A percentile compares a stretch with the other conserved stretches of the same genome.
Evolutionary conservation across 1,284 basidiomycete species (phyloP).

Genomic region (Leucoagaricus sp.): DNA sequence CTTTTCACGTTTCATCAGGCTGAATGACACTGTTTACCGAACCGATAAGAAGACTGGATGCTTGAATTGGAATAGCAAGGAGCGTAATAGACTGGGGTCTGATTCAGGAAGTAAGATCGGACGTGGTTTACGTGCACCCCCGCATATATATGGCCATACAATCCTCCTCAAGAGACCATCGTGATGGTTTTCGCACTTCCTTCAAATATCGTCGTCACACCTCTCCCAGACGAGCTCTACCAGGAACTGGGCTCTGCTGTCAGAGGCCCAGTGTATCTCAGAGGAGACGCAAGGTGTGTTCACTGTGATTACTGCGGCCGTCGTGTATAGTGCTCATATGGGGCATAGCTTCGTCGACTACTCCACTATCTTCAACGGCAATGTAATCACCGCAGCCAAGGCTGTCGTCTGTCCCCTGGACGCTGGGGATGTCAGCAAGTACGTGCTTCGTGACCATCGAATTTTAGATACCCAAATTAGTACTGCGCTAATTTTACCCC

Average conservation of each 20-base stretch:
- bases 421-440: slow-evolving; percentile 76
- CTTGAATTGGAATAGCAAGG: background rate
- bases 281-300: slow-evolving; percentile 44
- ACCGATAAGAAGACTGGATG: background rate
- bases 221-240: slow-evolving; percentile 32
- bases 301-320: background rate
- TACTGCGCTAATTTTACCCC: slow-evolving; percentile 14
- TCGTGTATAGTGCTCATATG: background rate
- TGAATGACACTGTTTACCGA: background rate
- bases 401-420: slow-evolving; percentile 71
- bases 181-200: slow-evolving; percentile 15
- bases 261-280: slow-evolving; percentile 48
- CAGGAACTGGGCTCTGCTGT: slow-evolving; percentile 46
- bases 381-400: slow-evolving; percentile 58
- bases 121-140: background rate
- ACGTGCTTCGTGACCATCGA: slow-evolving; percentile 24
- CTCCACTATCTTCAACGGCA: slow-evolving; percentile 77
- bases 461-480: slow-evolving; percentile 13
- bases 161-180: slow-evolving; percentile 5
- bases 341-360: slow-evolving; percentile 58
- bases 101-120: slow-evolving; percentile 4
- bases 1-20: background rate
- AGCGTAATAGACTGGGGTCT: background rate
- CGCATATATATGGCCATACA: slow-evolving; percentile 10
- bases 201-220: slow-evolving; percentile 11